Base-by-base conservation (phyloP, 2,329 filamentous ascomycete genomes). In the Fusarium armeniacum region DNA sequence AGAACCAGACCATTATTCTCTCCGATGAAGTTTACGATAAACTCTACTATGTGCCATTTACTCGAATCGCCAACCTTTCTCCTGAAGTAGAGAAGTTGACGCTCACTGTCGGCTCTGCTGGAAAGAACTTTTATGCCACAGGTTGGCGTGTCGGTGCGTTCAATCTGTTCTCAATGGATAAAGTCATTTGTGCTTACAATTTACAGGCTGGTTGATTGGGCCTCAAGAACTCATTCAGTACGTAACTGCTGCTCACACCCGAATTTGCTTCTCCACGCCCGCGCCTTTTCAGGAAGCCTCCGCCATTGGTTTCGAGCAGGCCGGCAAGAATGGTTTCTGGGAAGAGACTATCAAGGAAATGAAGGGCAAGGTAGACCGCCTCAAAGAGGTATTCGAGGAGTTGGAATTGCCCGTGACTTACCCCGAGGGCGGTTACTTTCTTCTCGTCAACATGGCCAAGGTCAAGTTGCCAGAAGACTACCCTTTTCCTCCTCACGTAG, bases 91-190 rank as follows among this genome's bases (percentile, higher is more conserved):
- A 94, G 73, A 89, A 89, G 62, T 86, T 97, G 71, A 98, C 96
- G 6, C 82, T 99, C 50, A 98, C 96, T 0, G 96, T 99, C 32
- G 96, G 96, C 22, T 97, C 94, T 1, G 96, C 94, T 2, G 96
- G 96, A 74, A 99, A 99, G 87, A 97, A 96, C 84, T 99, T 99
- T 81, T 98, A 98, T 77, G 93, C 93, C 59, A 99, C 96, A 0
- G 96, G 96, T 49, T 99, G 96, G 96, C 90, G 96, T 61, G 94
- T 98, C 6, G 88, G 84, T 83, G 73, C 20, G 83, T 76, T 22
- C 5, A 49, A 28, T 9, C 13, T 15, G 3, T 13, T 30, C 10
- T 12, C n/a, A 3, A 1, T 15, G 3, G 16, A 16, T 0, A 3
- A 16, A 30, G 13, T 0, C 2, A 28, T 20, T 22, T 18, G 13